Conservation (phyloP, 257 asterid genomes). For the Solanum paucissectum region DNA sequence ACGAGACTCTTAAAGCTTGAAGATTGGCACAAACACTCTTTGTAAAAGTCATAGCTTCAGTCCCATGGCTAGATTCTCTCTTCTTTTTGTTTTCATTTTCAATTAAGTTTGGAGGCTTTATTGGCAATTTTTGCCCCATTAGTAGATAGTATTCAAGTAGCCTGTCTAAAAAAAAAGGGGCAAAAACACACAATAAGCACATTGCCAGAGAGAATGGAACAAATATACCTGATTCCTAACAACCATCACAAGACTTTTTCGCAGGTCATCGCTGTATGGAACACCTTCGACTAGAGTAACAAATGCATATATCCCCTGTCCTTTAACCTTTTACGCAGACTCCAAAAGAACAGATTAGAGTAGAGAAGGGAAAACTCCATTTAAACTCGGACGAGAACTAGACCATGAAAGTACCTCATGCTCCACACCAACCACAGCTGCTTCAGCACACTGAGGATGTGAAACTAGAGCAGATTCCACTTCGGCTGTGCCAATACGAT, state of each 20-base stretch:
- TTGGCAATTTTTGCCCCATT: not conserved
- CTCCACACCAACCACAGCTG: constrained; percentile 98
- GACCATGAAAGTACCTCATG: constrained; percentile 59
- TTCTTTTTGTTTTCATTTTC: not conserved
- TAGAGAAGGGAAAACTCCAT: not conserved
- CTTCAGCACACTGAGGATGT: constrained; percentile 91
- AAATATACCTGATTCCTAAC: constrained; percentile 82
- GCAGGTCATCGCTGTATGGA: constrained; percentile 78
- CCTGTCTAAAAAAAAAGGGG: not conserved
- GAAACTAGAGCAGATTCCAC: constrained; percentile 99
- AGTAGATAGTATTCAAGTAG: not conserved
- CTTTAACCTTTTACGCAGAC: constrained; percentile 57
- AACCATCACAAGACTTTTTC: constrained; percentile 50
- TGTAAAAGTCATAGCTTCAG: not conserved
- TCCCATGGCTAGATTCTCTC: not conserved
- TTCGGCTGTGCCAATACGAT: constrained; percentile 96
- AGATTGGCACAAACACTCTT: not conserved
- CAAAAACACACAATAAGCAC: not conserved
- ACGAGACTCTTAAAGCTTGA: not conserved
- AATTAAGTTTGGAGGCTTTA: not conserved
- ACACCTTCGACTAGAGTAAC: constrained; percentile 86
- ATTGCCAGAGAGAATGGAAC: not conserved
- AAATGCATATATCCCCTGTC: constrained; percentile 96
- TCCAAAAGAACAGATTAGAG: constrained; percentile 3
- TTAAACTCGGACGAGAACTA: not conserved